Percentiles rank a stretch among this genome's conserved stretches.
phyloP scores from a whole-genome alignment of 1,284 basidiomycete genomes.

The Paramarasmius palmivorus region DNA sequence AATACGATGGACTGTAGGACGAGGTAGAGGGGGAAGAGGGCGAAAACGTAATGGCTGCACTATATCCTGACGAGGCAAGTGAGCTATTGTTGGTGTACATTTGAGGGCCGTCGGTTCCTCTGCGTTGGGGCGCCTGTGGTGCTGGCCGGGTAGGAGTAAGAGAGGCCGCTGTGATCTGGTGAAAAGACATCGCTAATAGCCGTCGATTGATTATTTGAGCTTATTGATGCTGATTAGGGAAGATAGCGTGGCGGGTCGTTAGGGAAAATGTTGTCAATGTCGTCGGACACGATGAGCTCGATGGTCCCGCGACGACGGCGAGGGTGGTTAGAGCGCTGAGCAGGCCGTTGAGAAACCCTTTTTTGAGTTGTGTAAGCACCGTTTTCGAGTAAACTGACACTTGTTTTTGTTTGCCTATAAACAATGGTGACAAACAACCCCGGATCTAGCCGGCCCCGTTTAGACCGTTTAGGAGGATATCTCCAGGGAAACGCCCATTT shows the following conservation, averaged over 20 bases:
- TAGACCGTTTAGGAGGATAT: no score
- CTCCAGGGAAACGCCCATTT: no score
- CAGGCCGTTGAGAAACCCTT: background rate
- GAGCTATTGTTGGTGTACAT: constrained; percentile 39
- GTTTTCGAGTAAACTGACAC: no score
- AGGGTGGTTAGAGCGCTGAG: background rate
- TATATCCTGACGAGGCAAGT: constrained; percentile 55
- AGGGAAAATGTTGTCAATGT: background rate
- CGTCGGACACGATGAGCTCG: background rate
- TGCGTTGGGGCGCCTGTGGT: constrained; percentile 61
- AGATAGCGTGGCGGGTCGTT: background rate
- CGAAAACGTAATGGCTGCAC: constrained; percentile 54
- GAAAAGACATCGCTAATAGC: constrained; percentile 11
- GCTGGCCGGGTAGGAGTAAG: constrained; percentile 50
- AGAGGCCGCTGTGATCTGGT: constrained; percentile 15
- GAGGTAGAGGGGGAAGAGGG: constrained; percentile 56
- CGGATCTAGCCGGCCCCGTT: no score
- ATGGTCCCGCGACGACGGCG: constrained; percentile 2
- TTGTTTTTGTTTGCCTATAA: no score
- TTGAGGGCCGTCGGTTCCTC: constrained; percentile 37
- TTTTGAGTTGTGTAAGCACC: background rate
- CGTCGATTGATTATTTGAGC: background rate
- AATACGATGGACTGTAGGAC: constrained; percentile 60
- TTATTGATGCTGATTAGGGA: background rate
- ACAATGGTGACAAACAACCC: no score